Evolutionary conservation across 176 grass and related monocot species (phyloP).

Genomic region (Stipa capillata): DNA sequence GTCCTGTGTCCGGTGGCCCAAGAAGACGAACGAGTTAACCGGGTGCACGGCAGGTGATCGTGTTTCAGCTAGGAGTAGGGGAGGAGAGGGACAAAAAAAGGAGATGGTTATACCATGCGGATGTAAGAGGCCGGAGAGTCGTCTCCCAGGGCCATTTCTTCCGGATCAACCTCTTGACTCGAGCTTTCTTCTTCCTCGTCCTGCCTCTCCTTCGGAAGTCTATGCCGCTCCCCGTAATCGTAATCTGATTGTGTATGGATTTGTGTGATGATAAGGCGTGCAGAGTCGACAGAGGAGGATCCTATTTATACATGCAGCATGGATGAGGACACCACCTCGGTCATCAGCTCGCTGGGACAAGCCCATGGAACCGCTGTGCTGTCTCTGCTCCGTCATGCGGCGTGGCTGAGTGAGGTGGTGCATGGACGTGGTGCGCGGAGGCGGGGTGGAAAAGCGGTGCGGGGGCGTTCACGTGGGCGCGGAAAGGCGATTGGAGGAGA

Average conservation of each 20-base stretch:
- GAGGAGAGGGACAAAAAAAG: background rate
- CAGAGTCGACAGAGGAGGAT: constrained; percentile 38
- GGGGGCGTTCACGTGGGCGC: constrained; percentile 47
- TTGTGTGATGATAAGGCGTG: constrained; percentile 39
- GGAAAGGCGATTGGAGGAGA: constrained; percentile 37
- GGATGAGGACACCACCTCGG: constrained; percentile 31
- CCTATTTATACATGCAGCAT: constrained; percentile 47
- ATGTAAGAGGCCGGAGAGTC: constrained; percentile 61
- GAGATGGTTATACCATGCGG: constrained; percentile 38
- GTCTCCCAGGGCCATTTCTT: constrained; percentile 38
- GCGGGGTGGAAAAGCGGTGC: background rate
- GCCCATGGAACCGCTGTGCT: background rate
- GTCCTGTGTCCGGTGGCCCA: background rate
- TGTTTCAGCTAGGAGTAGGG: background rate
- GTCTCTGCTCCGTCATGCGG: background rate
- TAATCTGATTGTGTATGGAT: background rate
- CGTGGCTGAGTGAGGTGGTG: background rate
- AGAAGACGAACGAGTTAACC: no score
- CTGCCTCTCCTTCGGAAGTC: background rate
- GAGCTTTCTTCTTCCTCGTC: background rate
- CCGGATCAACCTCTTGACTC: background rate
- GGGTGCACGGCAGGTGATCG: background rate
- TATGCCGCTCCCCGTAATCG: background rate
- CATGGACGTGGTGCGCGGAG: background rate
- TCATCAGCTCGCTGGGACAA: background rate